Base-by-base conservation (phyloP, 495 filamentous ascomycete species). In the Wilcoxina mikolae region DNA sequence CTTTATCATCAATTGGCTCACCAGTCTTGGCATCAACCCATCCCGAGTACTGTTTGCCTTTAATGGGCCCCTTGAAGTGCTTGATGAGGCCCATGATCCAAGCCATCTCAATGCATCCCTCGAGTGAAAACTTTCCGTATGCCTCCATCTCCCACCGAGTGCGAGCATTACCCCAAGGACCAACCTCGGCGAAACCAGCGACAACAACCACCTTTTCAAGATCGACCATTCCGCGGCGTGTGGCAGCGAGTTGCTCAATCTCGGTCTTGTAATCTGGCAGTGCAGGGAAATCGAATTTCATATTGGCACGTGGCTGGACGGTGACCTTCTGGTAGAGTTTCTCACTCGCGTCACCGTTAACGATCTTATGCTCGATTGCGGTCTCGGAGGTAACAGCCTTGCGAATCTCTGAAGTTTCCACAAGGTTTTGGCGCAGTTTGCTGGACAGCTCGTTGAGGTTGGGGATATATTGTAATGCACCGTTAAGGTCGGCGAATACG, bases 41-140 rank as follows among this genome's bases (percentile, higher is more conserved):
- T 53, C 91, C 91, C 46, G 91, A 85, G 70, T 99, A 96, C 39
- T 82, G 80, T 73, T 94, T 83, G 66, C 93, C 91, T 72, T 96
- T 96, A 67, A 99, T 81, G 5, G 87, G 85, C n/a, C 91, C 93
- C 59, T 96, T 95, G 72, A 94, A 86, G 67, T 99, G 93, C 72
- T 85, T 94, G 70, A 99, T 96, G 54, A 96, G 81, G 54, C 93
- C 93, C 91, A 96, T 99, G 66, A 99, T 85, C 91, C 91, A 99
- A 27, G 91, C 87, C 91, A 99, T 96, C 70, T 99, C 91, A 55
- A 99, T 83, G 65, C 91, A 96, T 17, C 91, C 91, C 69, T 96
- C 91, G 17, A 96, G 80, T 17, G 93, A 96, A 73, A 99, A 99
- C 64, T 93, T 76, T 61, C 91, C 91, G 60, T 88, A 78, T 10